Evolutionary conservation across 1,139 yeast species (phyloP), one percentile per base, ranked within the genome.

Genomic region (Saccharomyces hybrid): DNA sequence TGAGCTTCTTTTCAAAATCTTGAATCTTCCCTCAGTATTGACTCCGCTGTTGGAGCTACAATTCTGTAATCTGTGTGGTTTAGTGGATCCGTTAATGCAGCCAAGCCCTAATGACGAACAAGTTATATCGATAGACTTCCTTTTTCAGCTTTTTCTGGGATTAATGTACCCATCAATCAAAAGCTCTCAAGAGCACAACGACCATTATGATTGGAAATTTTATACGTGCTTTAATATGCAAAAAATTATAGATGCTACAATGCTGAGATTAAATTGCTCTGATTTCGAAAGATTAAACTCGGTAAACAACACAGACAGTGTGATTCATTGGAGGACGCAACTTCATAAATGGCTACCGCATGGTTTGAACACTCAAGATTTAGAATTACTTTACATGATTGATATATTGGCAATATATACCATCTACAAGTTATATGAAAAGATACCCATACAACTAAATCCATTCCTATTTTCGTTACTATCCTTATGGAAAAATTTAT

Each of bases 61-160:
- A 53, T 68, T 66, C 50, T 56, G 54, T 44, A 44, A 56, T 5
- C 50, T 68, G 20, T 57, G 63, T 31, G 73, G 81, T 1, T 66
- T 85, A 46, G 79, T 84, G 54, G 89, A 84, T 64, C 88, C 88
- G 3, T 73, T 77, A 61, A 82, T 88, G 1, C 89, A 83, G 59
- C 90, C 91, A 0, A 78, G 79, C 48, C 87, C 84, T 41, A 76
- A 77, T n/a, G 84, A 82, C 25, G 65, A 70, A 1, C 68, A 73
- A 30, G 69, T 82, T 0, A 70, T 83, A 16, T 82, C 88, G 30
- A 68, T 84, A 9, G 83, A 82, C 56, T 66, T 76, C 8, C 61
- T 84, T 4, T 76, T 86, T 4, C 81, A 81, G 57, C 61, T 82
- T 49, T 71, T 80, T 23, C 72, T 84, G 5, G 81, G 81, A 0